Percentiles rank a stretch among this genome's conserved stretches.
Conservation (phyloP, 2,329 filamentous ascomycete genomes). For the Ascochyta rabiei region DNA sequence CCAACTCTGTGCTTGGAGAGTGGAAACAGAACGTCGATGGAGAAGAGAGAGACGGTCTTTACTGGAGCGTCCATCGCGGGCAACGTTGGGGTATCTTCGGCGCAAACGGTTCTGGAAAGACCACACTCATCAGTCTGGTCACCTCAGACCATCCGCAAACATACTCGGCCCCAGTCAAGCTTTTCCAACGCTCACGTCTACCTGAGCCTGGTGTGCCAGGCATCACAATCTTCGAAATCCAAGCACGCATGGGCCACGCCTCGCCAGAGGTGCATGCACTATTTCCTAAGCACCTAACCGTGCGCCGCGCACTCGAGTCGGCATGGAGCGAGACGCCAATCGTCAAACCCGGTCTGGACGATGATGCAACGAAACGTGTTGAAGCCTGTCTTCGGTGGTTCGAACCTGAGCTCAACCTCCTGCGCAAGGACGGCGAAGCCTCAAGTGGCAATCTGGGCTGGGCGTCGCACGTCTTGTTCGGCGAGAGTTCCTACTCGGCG, state of each 20-base stretch:
- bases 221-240: slow-evolving; percentile 91
- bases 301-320: slow-evolving; percentile 78
- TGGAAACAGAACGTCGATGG: slow-evolving; percentile 70
- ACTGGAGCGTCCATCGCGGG: slow-evolving; percentile 82
- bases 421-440: slow-evolving; percentile 13
- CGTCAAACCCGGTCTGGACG: slow-evolving; percentile 68
- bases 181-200: slow-evolving; percentile 83
- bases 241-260: slow-evolving; percentile 87
- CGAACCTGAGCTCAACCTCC: slow-evolving; percentile 73
- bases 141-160: slow-evolving; percentile 96
- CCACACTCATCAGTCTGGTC: slow-evolving; percentile 87
- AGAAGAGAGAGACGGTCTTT: slow-evolving; percentile 65
- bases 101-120: slow-evolving; percentile 94
- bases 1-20: slow-evolving; percentile 77
- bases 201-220: slow-evolving; percentile 74
- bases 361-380: slow-evolving; percentile 63
- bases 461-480: slow-evolving; percentile 72
- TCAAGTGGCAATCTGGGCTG: slow-evolving; percentile 57
- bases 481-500: slow-evolving; percentile 76
- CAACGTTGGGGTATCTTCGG: slow-evolving; percentile 93
- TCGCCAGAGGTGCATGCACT: slow-evolving; percentile 93
- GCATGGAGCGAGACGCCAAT: slow-evolving; percentile 91
- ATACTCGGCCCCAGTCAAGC: slow-evolving; percentile 83
- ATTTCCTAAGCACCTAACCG: slow-evolving; percentile 78
- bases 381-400: slow-evolving; percentile 79